Evolutionary conservation across 179 eudicot species (phyloP).

Genomic region (Vitellaria paradoxa): DNA sequence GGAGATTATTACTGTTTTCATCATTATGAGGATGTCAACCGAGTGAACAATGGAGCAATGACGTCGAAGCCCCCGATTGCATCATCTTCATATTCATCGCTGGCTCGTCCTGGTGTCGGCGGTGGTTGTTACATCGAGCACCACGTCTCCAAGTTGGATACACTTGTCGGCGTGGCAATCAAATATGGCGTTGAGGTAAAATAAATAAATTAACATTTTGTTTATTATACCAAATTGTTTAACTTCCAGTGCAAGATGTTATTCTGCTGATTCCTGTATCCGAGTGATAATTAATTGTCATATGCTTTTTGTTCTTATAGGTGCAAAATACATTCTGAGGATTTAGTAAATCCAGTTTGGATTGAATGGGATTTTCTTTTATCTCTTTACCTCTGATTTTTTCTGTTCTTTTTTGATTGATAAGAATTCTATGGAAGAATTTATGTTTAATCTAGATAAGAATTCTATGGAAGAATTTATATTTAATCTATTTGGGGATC

Average conservation of each 20-base stretch:
- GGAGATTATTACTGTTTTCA: neutral
- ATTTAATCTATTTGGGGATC: neutral
- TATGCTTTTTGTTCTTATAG: neutral
- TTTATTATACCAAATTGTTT: neutral
- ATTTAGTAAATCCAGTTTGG: too few species aligned
- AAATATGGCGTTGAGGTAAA: conserved; percentile 91
- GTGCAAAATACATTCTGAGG: too few species aligned
- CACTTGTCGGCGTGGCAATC: conserved; percentile 85
- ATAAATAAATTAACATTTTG: neutral
- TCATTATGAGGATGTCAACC: neutral
- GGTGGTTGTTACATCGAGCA: conserved; percentile 47
- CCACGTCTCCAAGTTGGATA: conserved; percentile 64
- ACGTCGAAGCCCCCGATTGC: conserved; percentile 25
- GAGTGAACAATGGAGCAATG: neutral
- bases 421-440: neutral
- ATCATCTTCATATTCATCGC: conserved; percentile 27
- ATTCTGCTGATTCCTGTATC: neutral
- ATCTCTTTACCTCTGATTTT: too few species aligned
- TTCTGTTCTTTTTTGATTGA: too few species aligned
- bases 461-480: neutral
- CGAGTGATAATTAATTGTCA: neutral
- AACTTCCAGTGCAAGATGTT: neutral
- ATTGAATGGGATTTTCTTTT: neutral
- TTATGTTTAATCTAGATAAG: neutral
- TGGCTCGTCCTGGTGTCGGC: neutral